These are phyloP conservation scores for Macrocystidia cucumis DNA, from an alignment of 1,284 basidiomycete genomes.

Conservation along the genomic window DNA sequence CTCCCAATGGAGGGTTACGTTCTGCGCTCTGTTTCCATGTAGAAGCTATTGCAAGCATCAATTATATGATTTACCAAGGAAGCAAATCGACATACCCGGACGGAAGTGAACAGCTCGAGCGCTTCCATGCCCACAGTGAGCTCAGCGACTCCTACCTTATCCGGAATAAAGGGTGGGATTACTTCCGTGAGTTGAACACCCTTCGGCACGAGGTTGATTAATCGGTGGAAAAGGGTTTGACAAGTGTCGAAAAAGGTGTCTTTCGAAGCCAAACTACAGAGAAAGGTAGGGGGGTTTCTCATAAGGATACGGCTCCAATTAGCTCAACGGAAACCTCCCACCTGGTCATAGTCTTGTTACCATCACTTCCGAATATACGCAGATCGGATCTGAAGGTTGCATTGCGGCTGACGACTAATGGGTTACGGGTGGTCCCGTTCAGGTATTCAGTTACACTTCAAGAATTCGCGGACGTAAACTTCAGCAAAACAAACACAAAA, in stretches of 20 bases:
- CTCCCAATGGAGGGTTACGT: too few relatives aligned
- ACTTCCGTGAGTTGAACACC: constrained; percentile 12
- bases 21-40: too few relatives aligned
- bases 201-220: constrained; percentile 18
- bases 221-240: constrained; percentile 12
- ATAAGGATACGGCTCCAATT: background rate
- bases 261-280: background rate
- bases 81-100: constrained; percentile 9
- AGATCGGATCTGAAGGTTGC: constrained; percentile 27
- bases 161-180: constrained; percentile 12
- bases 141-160: constrained; percentile 8
- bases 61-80: too few relatives aligned
- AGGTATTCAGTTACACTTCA: constrained; percentile 28
- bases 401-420: constrained; percentile 25
- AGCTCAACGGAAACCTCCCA: constrained; percentile 7
- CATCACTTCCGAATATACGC: constrained; percentile 26
- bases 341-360: constrained; percentile 30
- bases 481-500: too few relatives aligned
- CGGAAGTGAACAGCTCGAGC: constrained; percentile 4
- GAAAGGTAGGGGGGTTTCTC: background rate
- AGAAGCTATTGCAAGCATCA: too few relatives aligned
- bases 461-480: constrained; percentile 1
- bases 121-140: constrained; percentile 4
- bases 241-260: constrained; percentile 7
- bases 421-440: constrained; percentile 24